phyloP scores from a whole-genome alignment of 108 stramenopile genomes.

The Thalassiosira profunda region DNA sequence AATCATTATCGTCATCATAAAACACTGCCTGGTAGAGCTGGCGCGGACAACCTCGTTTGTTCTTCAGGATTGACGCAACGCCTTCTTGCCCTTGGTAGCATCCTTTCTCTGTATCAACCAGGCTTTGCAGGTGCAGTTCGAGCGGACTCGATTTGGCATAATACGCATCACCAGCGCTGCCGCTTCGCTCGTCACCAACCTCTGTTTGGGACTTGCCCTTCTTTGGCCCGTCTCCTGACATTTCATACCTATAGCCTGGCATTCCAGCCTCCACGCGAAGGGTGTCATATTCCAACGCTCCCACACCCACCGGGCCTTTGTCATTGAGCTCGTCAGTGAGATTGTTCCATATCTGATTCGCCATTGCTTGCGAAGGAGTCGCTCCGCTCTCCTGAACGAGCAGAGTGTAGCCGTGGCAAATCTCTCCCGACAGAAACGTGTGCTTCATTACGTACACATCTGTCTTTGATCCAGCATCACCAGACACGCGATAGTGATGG shows the following conservation, averaged over 20 bases:
- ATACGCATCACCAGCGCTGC: not conserved
- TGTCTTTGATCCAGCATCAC: not conserved
- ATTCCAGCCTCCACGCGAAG: conserved; percentile 72
- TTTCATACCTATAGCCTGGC: conserved; percentile 47
- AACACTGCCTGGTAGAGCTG: conserved; percentile 77
- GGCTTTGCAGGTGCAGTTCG: conserved; percentile 64
- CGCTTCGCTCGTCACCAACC: not conserved
- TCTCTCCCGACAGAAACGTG: conserved; percentile 49
- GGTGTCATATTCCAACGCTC: conserved; percentile 80
- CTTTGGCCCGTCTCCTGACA: conserved; percentile 47
- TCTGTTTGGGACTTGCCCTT: conserved; percentile 13
- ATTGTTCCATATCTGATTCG: conserved; percentile 50
- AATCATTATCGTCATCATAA: conserved; percentile 73
- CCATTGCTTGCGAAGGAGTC: conserved; percentile 2
- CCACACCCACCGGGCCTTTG: conserved; percentile 72
- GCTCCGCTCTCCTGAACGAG: conserved; percentile 29
- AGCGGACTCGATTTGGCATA: conserved; percentile 65
- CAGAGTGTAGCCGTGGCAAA: conserved; percentile 70
- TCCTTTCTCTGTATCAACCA: conserved; percentile 76
- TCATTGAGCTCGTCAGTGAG: conserved; percentile 65
- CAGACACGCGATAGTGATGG: conserved; percentile 33
- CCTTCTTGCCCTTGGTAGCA: conserved; percentile 93
- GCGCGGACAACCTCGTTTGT: conserved; percentile 75
- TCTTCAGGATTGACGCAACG: conserved; percentile 81
- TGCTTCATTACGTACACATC: conserved; percentile 34